These are phyloP conservation scores for Aegilops tauschii DNA, from an alignment of 176 grass and related monocot genomes.

Conservation along the genomic window DNA sequence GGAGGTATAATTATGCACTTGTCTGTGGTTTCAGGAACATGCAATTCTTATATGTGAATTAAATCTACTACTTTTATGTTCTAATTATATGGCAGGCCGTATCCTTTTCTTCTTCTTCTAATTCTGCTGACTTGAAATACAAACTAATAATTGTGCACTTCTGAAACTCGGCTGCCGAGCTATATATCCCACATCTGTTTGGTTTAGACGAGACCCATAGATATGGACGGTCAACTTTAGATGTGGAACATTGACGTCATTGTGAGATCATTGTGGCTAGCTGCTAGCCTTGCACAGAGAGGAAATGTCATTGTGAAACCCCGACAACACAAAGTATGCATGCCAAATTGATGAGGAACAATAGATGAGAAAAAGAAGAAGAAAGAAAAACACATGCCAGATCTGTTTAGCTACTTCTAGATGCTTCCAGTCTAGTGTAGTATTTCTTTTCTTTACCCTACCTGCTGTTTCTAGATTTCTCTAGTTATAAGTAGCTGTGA, in stretches of 20 bases:
- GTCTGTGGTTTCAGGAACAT: constrained; percentile 2
- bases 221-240: not conserved
- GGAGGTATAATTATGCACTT: constrained; percentile 59
- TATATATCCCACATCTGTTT: not conserved
- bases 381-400: no score
- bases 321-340: no score
- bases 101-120: not conserved
- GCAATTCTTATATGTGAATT: not conserved
- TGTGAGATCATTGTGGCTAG: not conserved
- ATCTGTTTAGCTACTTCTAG: no score
- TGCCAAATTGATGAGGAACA: no score
- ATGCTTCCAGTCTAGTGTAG: no score
- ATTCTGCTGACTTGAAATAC: not conserved
- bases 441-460: no score
- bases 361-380: no score
- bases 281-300: not conserved
- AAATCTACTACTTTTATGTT: constrained; percentile 1
- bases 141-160: not conserved
- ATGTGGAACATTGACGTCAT: not conserved
- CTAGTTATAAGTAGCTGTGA: no score
- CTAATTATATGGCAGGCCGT: not conserved
- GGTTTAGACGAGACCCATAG: not conserved
- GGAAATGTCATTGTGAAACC: not conserved
- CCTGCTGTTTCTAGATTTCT: no score
- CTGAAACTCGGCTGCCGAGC: not conserved